These are phyloP conservation scores for Ascocoryne sarcoides DNA, from an alignment of 2,329 filamentous ascomycete species.

Conservation along the genomic window DNA sequence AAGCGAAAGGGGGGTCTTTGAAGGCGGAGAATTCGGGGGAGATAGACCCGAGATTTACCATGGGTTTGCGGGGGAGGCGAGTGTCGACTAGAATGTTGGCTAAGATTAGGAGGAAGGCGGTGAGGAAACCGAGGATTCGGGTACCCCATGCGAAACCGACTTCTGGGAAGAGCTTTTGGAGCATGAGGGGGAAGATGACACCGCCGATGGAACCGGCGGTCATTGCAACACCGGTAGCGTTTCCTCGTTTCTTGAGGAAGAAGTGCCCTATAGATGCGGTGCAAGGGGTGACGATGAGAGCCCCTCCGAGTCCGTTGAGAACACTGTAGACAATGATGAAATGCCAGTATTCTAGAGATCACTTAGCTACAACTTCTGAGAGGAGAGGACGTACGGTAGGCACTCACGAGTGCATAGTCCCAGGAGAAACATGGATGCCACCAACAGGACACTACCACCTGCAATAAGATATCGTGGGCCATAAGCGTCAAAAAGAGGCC, in stretches of 20 bases:
- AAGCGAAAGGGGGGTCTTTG: conserved; percentile 49
- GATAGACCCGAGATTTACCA: conserved; percentile 28
- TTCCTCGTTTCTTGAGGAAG: conserved; percentile 51
- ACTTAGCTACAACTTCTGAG: conserved; percentile 4
- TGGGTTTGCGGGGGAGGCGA: conserved; percentile 54
- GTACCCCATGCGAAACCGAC: conserved; percentile 29
- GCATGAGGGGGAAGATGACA: conserved; percentile 42
- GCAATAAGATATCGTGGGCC: conserved; percentile 41
- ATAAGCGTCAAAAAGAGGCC: conserved; percentile 60
- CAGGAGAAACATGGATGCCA: conserved; percentile 38
- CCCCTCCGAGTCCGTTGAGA: conserved; percentile 53
- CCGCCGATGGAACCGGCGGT: conserved; percentile 52
- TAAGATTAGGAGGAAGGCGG: conserved; percentile 21
- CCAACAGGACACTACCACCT: conserved; percentile 22
- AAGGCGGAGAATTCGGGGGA: conserved; percentile 59
- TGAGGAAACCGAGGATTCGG: conserved; percentile 26
- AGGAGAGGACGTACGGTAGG: neutral
- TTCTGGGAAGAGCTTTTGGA: conserved; percentile 29
- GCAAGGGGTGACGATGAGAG: conserved; percentile 57
- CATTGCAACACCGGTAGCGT: conserved; percentile 59
- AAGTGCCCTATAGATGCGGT: conserved; percentile 56
- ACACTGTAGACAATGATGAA: conserved; percentile 59
- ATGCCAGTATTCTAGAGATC: conserved; percentile 50
- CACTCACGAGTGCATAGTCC: conserved; percentile 45
- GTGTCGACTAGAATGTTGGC: conserved; percentile 35